Conservation (phyloP, 2,329 filamentous ascomycete species). For the Fusarium kyushuense region DNA sequence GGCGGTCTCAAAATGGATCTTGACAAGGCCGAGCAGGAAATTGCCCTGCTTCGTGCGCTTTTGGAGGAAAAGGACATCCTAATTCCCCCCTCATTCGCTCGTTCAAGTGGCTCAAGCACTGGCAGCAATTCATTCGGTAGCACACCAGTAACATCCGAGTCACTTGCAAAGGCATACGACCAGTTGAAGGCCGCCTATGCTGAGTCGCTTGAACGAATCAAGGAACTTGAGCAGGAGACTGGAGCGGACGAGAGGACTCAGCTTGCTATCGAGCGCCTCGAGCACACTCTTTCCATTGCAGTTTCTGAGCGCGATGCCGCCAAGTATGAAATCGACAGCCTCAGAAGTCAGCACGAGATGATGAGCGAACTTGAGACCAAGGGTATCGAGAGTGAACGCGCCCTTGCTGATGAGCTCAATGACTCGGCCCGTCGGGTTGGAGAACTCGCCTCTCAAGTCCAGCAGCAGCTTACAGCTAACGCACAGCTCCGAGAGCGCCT, state of each 20-base stretch:
- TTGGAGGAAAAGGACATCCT: conserved; percentile 86
- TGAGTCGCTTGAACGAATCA: conserved; percentile 74
- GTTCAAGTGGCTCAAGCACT: conserved; percentile 54
- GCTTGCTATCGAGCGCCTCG: conserved; percentile 72
- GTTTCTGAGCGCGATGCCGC: conserved; percentile 80
- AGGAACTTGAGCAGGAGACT: conserved; percentile 68
- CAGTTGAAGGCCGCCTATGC: conserved; percentile 80
- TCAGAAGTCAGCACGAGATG: conserved; percentile 70
- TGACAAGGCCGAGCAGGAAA: conserved; percentile 94
- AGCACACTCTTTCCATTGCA: conserved; percentile 75
- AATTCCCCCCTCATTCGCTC: conserved; percentile 71
- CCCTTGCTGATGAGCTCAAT: conserved; percentile 76
- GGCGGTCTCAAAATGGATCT: conserved; percentile 94
- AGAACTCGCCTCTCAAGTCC: conserved; percentile 81
- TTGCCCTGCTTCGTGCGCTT: conserved; percentile 81
- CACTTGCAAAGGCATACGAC: conserved; percentile 78
- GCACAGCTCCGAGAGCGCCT: conserved; percentile 80
- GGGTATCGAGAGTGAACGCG: conserved; percentile 70
- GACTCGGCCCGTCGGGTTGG: conserved; percentile 83
- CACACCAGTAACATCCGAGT: conserved; percentile 72
- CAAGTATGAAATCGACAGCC: conserved; percentile 71
- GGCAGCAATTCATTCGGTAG: conserved; percentile 49
- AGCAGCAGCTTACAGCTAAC: conserved; percentile 84
- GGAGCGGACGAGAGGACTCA: conserved; percentile 69
- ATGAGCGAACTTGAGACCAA: conserved; percentile 68